Evolutionary conservation across 257 asterid genomes (phyloP), one percentile per base, ranked within the genome.

Genomic region (Verbena officinalis): DNA sequence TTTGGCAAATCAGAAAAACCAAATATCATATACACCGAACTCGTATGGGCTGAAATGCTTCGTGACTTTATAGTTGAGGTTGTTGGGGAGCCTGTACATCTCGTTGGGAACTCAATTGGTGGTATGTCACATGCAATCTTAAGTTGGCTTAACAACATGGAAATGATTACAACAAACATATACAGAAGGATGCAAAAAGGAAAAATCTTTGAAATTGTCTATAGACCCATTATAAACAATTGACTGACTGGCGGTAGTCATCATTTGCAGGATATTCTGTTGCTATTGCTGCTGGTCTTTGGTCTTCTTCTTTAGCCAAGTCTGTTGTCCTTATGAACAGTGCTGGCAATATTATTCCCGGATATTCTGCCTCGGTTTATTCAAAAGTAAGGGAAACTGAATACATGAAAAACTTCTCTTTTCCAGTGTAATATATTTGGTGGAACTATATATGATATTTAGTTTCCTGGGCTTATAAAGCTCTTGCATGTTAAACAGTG

Each of bases 1-100:
- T 91, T 84, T 73, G 98, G 98, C 27, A 85, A 79, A 84, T 91
- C 98, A 40, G 98, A 89, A 65, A 91, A 91, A 76, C 98, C 98
- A 65, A 91, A 89, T 73, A 68, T 83, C 53, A 66, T 84, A 30
- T 91, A 91, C 81, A 81, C 91, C 59, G 98, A 91, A 86, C 81
- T 83, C 51, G 50, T 83, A 74, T 91, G 96, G 96, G 90, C 96
- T 60, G 84, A 84, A 74, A 74, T 89, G 76, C 73, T 91, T 42
- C 82, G 94, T 59, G 98, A 89, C 73, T 91, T 91, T 73, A 91
- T 91, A 61, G 56, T 81, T 71, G 95, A 91, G 69, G 96, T 91
- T 57, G 75, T 91, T 43, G 71, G 83, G 75, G 96, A 89, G 77
- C 95, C 95, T 24, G 96, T 80, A 4, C 96, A 91, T 78, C 89